Evolutionary conservation across 768 basidiomycete species (phyloP).

Genomic region (Termitomyces sp.): DNA sequence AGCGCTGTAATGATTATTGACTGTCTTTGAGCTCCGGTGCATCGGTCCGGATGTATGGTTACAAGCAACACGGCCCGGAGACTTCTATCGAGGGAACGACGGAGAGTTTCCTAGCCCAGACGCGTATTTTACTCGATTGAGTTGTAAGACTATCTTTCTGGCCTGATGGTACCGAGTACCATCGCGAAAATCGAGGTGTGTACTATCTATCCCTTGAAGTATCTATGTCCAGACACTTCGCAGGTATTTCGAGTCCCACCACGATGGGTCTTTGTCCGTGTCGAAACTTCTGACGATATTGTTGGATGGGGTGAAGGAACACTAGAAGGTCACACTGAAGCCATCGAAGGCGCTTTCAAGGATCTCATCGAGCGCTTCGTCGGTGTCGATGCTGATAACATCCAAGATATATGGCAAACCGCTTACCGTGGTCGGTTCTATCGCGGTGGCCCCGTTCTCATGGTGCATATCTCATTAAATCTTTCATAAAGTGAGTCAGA

Average conservation of each 20-base stretch:
- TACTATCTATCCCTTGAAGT: not conserved
- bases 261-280: slow-evolving; percentile 70
- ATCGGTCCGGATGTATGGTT: not conserved
- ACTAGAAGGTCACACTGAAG: slow-evolving; percentile 72
- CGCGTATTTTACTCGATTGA: not conserved
- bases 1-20: too few species aligned
- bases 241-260: slow-evolving; percentile 69
- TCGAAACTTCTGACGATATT: slow-evolving; percentile 60
- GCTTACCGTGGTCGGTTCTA: slow-evolving; percentile 71
- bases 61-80: not conserved
- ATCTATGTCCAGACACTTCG: not conserved
- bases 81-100: not conserved
- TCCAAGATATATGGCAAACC: slow-evolving; percentile 73
- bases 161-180: slow-evolving; percentile 16
- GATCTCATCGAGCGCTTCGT: slow-evolving; percentile 62
- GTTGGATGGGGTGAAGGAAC: slow-evolving; percentile 79
- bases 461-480: slow-evolving; percentile 38
- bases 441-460: slow-evolving; percentile 68
- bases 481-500: not conserved
- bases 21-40: not conserved
- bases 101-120: too few species aligned
- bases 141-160: not conserved
- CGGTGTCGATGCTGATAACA: slow-evolving; percentile 60
- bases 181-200: slow-evolving; percentile 28
- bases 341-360: slow-evolving; percentile 63